Conservation (phyloP, 2,329 filamentous ascomycete genomes). For the Nigrospora sphaerica region DNA sequence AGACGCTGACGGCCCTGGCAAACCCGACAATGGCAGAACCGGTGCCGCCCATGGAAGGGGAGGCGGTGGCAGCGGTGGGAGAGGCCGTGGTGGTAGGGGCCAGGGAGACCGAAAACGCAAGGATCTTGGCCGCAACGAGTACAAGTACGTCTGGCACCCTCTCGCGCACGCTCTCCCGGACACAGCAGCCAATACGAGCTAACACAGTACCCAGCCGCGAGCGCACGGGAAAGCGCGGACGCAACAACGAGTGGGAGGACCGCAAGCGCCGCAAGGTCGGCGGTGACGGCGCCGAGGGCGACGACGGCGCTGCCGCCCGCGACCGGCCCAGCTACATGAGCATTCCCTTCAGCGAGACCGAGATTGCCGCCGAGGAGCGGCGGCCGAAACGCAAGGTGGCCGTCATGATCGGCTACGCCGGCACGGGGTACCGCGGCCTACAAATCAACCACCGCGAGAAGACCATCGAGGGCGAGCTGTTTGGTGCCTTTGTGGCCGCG, state of each 20-base stretch:
- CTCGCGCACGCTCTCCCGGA: background rate
- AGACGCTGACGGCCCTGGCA: constrained; percentile 9
- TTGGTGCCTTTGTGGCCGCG: constrained; percentile 82
- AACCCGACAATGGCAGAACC: constrained; percentile 8
- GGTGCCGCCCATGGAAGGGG: constrained; percentile 7
- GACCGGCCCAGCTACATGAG: constrained; percentile 42
- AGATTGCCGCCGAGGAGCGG: constrained; percentile 81
- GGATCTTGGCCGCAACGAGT: constrained; percentile 6
- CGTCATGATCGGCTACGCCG: constrained; percentile 90
- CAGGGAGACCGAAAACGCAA: constrained; percentile 9
- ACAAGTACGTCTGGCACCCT: constrained; percentile 9
- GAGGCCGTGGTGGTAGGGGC: constrained; percentile 5
- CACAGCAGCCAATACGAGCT: constrained; percentile 17
- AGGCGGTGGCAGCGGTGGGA: constrained; percentile 10
- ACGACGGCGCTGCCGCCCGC: constrained; percentile 19
- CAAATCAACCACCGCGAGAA: constrained; percentile 78
- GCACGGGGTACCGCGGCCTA: constrained; percentile 95
- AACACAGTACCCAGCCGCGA: constrained; percentile 44
- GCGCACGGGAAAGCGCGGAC: constrained; percentile 42
- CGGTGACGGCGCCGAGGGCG: constrained; percentile 18
- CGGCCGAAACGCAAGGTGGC: constrained; percentile 94
- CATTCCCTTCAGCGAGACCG: constrained; percentile 60
- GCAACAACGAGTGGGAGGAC: constrained; percentile 40
- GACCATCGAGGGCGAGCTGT: constrained; percentile 94
- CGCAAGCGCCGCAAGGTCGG: constrained; percentile 48